phyloP scores from a whole-genome alignment of 768 basidiomycete genomes.

The Leccinellum rugosiceps region DNA sequence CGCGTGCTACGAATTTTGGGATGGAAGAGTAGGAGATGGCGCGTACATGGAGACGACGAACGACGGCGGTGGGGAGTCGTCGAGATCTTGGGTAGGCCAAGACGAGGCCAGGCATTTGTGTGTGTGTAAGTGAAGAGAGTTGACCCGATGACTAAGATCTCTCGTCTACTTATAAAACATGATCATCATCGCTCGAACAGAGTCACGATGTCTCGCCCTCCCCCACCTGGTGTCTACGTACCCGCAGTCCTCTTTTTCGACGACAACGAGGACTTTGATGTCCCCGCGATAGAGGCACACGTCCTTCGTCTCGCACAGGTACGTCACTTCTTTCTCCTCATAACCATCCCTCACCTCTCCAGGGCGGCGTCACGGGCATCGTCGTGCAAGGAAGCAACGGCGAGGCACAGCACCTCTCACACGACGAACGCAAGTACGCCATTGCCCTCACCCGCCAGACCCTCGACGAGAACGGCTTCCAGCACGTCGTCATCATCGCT shows the following conservation, averaged over 20 bases:
- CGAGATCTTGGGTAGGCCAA: conserved; percentile 16
- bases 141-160: background rate
- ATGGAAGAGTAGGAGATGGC: conserved; percentile 85
- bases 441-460: conserved; percentile 67
- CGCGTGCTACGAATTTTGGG: conserved; percentile 83
- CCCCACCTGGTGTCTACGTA: conserved; percentile 70
- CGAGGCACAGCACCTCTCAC: conserved; percentile 73
- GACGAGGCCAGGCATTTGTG: too few relatives aligned
- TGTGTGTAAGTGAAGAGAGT: too few relatives aligned
- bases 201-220: conserved; percentile 35
- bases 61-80: conserved; percentile 31
- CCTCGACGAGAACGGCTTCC: conserved; percentile 68
- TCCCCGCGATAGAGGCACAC: conserved; percentile 63
- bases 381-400: conserved; percentile 74
- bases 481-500: conserved; percentile 66
- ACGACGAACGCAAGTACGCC: conserved; percentile 62
- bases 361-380: conserved; percentile 74
- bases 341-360: conserved; percentile 15
- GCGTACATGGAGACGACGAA: conserved; percentile 70
- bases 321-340: conserved; percentile 9
- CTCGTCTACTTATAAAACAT: too few relatives aligned
- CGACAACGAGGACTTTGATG: conserved; percentile 66
- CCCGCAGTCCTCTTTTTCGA: conserved; percentile 77
- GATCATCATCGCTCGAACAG: background rate
- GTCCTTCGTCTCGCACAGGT: conserved; percentile 73